Conservation (phyloP, 2,329 filamentous ascomycete species). For the Arthrobotrys entomopaga region DNA sequence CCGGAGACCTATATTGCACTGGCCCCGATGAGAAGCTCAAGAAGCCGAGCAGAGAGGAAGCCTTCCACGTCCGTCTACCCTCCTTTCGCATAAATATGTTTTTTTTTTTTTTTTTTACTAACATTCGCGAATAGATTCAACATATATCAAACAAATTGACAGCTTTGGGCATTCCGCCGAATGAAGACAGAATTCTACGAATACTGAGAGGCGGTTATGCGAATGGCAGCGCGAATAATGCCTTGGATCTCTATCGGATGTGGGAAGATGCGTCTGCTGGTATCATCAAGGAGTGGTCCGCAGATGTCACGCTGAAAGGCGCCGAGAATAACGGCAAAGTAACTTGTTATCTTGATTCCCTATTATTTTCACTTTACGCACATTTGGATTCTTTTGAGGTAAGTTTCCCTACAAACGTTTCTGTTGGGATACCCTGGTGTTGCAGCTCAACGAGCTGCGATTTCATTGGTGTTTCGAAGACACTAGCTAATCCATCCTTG, state of each 20-base stretch:
- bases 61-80: constrained; percentile 60
- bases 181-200: constrained; percentile 56
- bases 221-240: constrained; percentile 76
- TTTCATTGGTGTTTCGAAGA: neutral
- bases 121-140: constrained; percentile 46
- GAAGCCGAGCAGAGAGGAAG: constrained; percentile 62
- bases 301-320: constrained; percentile 77
- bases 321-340: constrained; percentile 86
- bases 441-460: neutral
- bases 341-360: constrained; percentile 92
- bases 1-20: constrained; percentile 56
- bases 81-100: constrained; percentile 2
- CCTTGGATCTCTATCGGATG: constrained; percentile 79
- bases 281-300: constrained; percentile 78
- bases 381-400: constrained; percentile 90
- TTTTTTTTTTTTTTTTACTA: constrained; percentile 28
- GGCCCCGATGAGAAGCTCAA: constrained; percentile 56
- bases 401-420: constrained; percentile 11
- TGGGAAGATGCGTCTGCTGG: constrained; percentile 84
- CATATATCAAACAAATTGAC: constrained; percentile 56
- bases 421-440: constrained; percentile 31
- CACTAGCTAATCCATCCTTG: constrained; percentile 16
- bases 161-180: constrained; percentile 54
- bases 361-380: constrained; percentile 96
- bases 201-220: constrained; percentile 65